Base-by-base conservation (phyloP, 2,329 filamentous ascomycete genomes). In the Berkeleyomyces rouxiae region DNA sequence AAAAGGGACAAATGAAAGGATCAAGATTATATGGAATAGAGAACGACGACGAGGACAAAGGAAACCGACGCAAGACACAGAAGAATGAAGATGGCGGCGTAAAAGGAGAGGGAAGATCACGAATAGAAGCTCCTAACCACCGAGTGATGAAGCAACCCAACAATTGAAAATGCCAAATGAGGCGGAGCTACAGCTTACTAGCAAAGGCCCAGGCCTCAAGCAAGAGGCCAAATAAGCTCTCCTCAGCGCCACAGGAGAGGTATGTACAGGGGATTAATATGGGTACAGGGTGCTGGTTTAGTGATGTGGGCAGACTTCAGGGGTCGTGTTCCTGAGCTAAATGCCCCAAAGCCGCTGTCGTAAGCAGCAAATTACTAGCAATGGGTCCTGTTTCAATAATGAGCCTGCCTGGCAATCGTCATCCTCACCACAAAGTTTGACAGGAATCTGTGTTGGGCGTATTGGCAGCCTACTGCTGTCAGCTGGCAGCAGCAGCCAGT, bases 201-300 rank as follows among this genome's bases (percentile, higher is more conserved):
- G 9, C 11, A 37, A 33, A 11, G 9, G 3, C 57, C 33, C 16
- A 4, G 5, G n/a, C n/a, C n/a, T n/a, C n/a, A 31, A 33, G n/a
- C 39, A 49, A 61, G 51, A 62, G 60, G 60, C 60, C 60, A 62
- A 62, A 47, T 62, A 62, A 62, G 60, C 60, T 47, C 40, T 43
- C 44, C 11, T 36, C 49, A 13, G 49, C 31, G 6, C 44, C 37
- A 36, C 49, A 53, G 23, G 49, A 33, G 47, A 36, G 6, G 2
- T 23, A 3, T 13, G n/a, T 53, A 53, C 49, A 53, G 49, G 23
- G 49, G 49, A 36, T 36, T 6, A 53, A 37, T 10, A 23, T 23
- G 23, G 23, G 23, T 23, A 23, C 23, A 13, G 49, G 23, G 31
- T 53, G 49, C 49, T 53, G 46, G 1, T 49, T 23, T n/a, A 49